Evolutionary conservation across 176 grass and related monocot genomes (phyloP).

Genomic region (Bothriochloa decipiens): DNA sequence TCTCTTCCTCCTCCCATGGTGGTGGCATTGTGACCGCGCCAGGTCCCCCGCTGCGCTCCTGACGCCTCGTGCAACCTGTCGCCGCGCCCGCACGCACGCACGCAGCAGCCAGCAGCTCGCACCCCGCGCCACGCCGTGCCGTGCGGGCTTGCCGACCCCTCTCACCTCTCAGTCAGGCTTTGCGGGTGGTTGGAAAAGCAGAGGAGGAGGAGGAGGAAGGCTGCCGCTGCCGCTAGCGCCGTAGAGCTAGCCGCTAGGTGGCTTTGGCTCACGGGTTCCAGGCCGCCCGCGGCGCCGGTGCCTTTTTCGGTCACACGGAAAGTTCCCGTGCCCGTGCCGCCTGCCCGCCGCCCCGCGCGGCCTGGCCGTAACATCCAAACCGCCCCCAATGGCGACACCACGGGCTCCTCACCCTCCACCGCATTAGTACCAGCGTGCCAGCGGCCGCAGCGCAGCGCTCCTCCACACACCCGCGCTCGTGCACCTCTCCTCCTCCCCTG

Average conservation of each 20-base stretch:
- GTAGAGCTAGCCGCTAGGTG: constrained; percentile 17
- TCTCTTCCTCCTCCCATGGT: constrained; percentile 7
- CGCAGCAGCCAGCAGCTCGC: background rate
- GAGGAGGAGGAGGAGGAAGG: constrained; percentile 30
- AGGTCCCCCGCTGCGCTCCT: background rate
- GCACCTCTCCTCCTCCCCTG: background rate
- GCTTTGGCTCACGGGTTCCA: constrained; percentile 44
- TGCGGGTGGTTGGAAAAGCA: constrained; percentile 48
- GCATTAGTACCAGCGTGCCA: constrained; percentile 19
- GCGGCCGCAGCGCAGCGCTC: background rate
- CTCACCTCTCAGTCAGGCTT: background rate
- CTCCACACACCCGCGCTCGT: background rate
- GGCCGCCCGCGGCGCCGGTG: constrained; percentile 15
- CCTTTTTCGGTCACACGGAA: constrained; percentile 56
- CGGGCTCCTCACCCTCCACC: background rate
- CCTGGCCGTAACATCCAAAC: constrained; percentile 45
- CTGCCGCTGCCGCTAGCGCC: constrained; percentile 24
- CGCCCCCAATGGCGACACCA: constrained; percentile 49
- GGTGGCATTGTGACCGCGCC: background rate
- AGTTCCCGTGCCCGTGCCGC: constrained; percentile 31
- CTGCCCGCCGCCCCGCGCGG: background rate
- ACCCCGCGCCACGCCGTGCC: constrained; percentile 8
- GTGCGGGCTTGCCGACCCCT: constrained; percentile 25
- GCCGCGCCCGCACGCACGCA: background rate
- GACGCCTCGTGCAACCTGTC: background rate